Evolutionary conservation across 1,139 yeast species (phyloP).

Genomic region (Scheffersomyces parashehatae): DNA sequence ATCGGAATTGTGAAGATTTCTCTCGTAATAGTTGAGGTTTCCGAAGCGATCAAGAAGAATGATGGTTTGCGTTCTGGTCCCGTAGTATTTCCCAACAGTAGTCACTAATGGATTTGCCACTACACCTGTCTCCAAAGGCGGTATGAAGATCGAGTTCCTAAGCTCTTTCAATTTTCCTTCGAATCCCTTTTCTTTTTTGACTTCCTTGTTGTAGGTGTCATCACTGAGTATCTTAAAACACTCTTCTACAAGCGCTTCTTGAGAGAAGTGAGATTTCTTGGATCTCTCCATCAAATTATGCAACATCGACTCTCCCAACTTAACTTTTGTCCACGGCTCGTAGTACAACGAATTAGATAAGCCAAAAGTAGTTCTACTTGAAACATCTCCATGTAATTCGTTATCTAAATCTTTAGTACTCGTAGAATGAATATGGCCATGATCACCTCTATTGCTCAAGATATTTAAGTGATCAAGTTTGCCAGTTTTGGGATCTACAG

Average conservation of each 20-base stretch:
- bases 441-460: slow-evolving; percentile 53
- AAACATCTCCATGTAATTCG: slow-evolving; percentile 14
- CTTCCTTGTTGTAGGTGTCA: slow-evolving; percentile 36
- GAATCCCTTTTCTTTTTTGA: slow-evolving; percentile 26
- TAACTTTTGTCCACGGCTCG: slow-evolving; percentile 75
- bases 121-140: slow-evolving; percentile 47
- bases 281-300: slow-evolving; percentile 36
- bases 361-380: slow-evolving; percentile 43
- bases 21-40: slow-evolving; percentile 38
- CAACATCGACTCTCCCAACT: slow-evolving; percentile 49
- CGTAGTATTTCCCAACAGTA: slow-evolving; percentile 60
- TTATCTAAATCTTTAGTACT: slow-evolving; percentile 8
- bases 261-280: slow-evolving; percentile 20
- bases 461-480: slow-evolving; percentile 43
- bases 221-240: slow-evolving; percentile 58
- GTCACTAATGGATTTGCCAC: slow-evolving; percentile 6
- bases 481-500: slow-evolving; percentile 20
- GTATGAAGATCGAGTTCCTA: slow-evolving; percentile 67
- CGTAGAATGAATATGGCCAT: slow-evolving; percentile 31
- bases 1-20: slow-evolving; percentile 34
- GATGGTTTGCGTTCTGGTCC: slow-evolving; percentile 88
- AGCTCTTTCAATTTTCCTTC: slow-evolving; percentile 42
- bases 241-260: slow-evolving; percentile 46
- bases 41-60: slow-evolving; percentile 59
- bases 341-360: slow-evolving; percentile 63